These are phyloP conservation scores for Aplosporella prunicola DNA, from an alignment of 2,329 filamentous ascomycete species.

Conservation along the genomic window DNA sequence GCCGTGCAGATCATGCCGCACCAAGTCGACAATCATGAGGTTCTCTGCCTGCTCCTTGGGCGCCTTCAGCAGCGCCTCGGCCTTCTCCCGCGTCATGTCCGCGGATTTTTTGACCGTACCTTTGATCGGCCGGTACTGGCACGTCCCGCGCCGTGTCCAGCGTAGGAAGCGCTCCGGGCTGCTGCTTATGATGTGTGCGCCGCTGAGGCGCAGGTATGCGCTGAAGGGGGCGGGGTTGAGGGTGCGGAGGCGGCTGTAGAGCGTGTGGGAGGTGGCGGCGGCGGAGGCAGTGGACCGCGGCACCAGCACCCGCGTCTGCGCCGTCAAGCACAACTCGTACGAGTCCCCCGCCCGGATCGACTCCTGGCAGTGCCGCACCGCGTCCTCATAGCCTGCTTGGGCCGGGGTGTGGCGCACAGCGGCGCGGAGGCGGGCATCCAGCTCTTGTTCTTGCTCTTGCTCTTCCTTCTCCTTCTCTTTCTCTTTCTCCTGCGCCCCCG, in stretches of 20 bases:
- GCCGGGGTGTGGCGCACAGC: not conserved
- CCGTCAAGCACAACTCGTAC: slow-evolving; percentile 78
- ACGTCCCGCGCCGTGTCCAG: slow-evolving; percentile 51
- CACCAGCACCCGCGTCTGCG: slow-evolving; percentile 55
- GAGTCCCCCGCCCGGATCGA: slow-evolving; percentile 68
- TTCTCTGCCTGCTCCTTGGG: slow-evolving; percentile 94
- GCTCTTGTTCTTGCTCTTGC: too few species aligned
- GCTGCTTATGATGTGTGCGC: slow-evolving; percentile 62
- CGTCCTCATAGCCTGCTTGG: too few species aligned
- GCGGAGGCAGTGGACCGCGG: slow-evolving; percentile 21
- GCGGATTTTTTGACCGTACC: slow-evolving; percentile 78
- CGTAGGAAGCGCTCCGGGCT: slow-evolving; percentile 85
- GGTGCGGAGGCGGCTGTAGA: slow-evolving; percentile 61
- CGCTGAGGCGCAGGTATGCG: slow-evolving; percentile 64
- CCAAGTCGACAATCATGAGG: slow-evolving; percentile 94
- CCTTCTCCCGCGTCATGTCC: slow-evolving; percentile 59
- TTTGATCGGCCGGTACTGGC: slow-evolving; percentile 89
- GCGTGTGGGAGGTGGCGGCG: slow-evolving; percentile 46
- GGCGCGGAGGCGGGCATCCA: too few species aligned
- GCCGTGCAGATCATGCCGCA: slow-evolving; percentile 86
- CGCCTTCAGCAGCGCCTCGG: slow-evolving; percentile 61
- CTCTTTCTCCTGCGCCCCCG: too few species aligned
- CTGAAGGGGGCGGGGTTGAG: slow-evolving; percentile 78
- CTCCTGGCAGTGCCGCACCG: slow-evolving; percentile 48
- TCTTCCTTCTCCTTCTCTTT: too few species aligned